phyloP scores from a whole-genome alignment of 768 basidiomycete genomes.

The Sistotremastrum niveocremeum region DNA sequence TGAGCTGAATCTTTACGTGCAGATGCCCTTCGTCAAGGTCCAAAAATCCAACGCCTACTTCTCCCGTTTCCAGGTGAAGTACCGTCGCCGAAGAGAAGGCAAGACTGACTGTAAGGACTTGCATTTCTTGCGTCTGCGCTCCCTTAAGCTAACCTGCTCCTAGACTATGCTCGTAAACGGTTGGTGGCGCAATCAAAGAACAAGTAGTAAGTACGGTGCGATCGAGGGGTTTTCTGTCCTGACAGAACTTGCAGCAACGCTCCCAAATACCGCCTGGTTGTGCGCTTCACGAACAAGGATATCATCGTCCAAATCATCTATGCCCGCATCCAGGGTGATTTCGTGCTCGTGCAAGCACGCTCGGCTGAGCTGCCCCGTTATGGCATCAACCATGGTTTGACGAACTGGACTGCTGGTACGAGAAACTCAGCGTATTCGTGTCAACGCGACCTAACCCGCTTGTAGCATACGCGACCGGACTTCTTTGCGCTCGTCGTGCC shows the following conservation, averaged over 20 bases:
- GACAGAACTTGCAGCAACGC: constrained; percentile 47
- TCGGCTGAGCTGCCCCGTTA: constrained; percentile 90
- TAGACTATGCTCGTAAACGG: constrained; percentile 96
- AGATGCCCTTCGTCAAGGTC: constrained; percentile 97
- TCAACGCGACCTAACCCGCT: not conserved
- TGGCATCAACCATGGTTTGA: constrained; percentile 95
- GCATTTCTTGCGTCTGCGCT: constrained; percentile 4
- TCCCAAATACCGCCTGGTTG: constrained; percentile 96
- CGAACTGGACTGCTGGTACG: constrained; percentile 94
- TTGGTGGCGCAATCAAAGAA: constrained; percentile 98
- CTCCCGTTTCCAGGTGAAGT: constrained; percentile 97
- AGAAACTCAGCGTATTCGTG: constrained; percentile 1
- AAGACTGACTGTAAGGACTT: constrained; percentile 86
- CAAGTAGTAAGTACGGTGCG: constrained; percentile 64
- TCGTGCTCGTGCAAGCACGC: constrained; percentile 76
- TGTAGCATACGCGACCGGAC: constrained; percentile 90
- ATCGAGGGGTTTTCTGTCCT: not conserved
- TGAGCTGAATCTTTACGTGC: constrained; percentile 1
- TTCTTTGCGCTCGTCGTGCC: constrained; percentile 89
- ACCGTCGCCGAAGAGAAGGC: constrained; percentile 92
- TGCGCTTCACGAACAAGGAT: constrained; percentile 97
- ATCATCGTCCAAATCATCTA: constrained; percentile 93
- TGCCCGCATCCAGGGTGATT: constrained; percentile 95
- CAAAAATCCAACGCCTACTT: constrained; percentile 96
- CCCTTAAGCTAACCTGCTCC: not conserved